A percentile compares a stretch with the other conserved stretches of the same genome.
phyloP scores from a whole-genome alignment of 1,284 basidiomycete species.

The Sporisorium scitamineum region DNA sequence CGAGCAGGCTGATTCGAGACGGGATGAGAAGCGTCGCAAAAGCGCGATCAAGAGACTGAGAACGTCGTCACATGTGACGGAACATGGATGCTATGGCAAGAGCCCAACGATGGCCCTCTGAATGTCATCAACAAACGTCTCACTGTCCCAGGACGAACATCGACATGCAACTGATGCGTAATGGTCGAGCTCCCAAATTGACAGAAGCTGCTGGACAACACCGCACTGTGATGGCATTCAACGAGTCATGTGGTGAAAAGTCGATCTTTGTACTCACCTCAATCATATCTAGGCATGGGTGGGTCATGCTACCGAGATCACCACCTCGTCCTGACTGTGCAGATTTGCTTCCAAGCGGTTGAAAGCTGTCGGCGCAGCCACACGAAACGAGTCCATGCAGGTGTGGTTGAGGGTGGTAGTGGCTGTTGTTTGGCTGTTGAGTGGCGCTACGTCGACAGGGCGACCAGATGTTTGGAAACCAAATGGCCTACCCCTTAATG shows the following conservation, averaged over 20 bases:
- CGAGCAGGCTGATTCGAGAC: neutral
- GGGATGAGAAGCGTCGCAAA: neutral
- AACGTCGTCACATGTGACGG: slow-evolving; percentile 6
- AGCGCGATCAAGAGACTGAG: neutral
- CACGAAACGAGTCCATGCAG: neutral
- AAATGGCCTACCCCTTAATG: neutral
- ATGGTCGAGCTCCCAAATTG: neutral
- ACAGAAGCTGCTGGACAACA: neutral
- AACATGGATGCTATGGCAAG: neutral
- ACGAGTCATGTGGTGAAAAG: neutral
- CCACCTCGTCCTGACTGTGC: no score
- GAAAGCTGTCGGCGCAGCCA: neutral
- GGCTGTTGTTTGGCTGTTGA: neutral
- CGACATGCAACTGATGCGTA: neutral
- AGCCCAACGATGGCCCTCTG: neutral
- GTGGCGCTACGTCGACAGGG: neutral
- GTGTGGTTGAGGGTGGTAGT: neutral
- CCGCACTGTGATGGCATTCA: neutral
- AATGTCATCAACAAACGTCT: neutral
- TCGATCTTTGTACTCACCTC: neutral
- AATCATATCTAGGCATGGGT: neutral
- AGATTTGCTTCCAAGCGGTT: neutral
- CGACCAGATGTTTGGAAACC: neutral
- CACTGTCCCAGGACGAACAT: neutral
- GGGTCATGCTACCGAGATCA: neutral